Base-by-base conservation (phyloP, 345 rosid species). In the Linum usitatissimum region DNA sequence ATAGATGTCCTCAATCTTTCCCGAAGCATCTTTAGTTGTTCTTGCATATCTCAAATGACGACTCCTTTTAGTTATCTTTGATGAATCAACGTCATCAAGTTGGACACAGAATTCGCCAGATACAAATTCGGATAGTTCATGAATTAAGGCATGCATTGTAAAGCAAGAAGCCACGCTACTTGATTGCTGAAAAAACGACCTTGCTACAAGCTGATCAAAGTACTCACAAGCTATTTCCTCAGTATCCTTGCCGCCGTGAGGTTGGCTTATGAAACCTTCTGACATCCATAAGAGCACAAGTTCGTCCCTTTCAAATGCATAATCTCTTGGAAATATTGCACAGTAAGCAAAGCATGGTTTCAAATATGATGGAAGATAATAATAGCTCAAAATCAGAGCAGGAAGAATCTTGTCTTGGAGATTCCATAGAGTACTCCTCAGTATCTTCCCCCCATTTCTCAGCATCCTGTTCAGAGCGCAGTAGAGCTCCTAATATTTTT, bases 261-360 rank as follows among this genome's bases (percentile, higher is more conserved):
- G 19, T 45, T 30, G 36, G 4, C 18, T 12, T 6, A 65, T 0
- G 21, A 65, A 60, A 0, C 74, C 74, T 13, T 70, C 62, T 20
- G 65, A 65, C 58, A 70, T 70, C 74, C 69, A 70, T 28, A 65
- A 64, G 19, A 6, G 49, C 30, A 70, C 23, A 0, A 70, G 20
- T 61, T 65, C 38, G 1, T 65, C 62, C 62, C 59, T 55, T 31
- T 38, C 18, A 48, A 70, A 70, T 19, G 23, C 39, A 17, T 64
- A 55, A 1, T n/a, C 68, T 34, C 53, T 53, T 0, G 73, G 73
- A 40, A 64, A 64, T 7, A 64, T 12, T 51, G 74, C 61, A 51
- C 74, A 65, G 6, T 60, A 65, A 30, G 62, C 69, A 34, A 70
- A 70, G 48, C 69, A 70, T 4, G 6, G 53, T 48, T 70, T 65